These are phyloP conservation scores for Pleurostoma richardsiae DNA, from an alignment of 2,329 filamentous ascomycete genomes.

Conservation along the genomic window DNA sequence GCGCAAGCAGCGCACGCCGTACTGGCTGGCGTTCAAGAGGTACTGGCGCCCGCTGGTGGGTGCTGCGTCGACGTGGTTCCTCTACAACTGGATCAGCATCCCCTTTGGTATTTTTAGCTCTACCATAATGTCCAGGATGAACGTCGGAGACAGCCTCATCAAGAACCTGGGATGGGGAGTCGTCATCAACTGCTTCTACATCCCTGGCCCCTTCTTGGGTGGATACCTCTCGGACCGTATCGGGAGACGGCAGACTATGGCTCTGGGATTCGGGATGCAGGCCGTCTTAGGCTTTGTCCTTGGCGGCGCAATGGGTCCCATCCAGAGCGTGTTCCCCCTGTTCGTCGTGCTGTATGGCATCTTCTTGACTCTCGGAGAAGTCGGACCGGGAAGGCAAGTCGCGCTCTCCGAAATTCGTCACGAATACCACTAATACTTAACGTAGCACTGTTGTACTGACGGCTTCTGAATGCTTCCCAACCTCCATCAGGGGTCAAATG, in stretches of 20 bases:
- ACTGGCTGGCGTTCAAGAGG: constrained; percentile 37
- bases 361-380: constrained; percentile 41
- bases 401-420: background rate
- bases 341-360: constrained; percentile 47
- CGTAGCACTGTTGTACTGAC: constrained; percentile 29
- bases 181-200: constrained; percentile 44
- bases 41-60: constrained; percentile 46
- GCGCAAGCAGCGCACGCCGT: constrained; percentile 38
- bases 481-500: constrained; percentile 42
- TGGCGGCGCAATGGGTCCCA: constrained; percentile 36
- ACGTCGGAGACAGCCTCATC: constrained; percentile 31
- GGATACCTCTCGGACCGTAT: constrained; percentile 43
- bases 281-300: constrained; percentile 43
- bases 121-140: constrained; percentile 40
- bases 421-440: background rate
- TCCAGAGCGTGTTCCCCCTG: constrained; percentile 40
- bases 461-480: constrained; percentile 43
- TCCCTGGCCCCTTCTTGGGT: constrained; percentile 41
- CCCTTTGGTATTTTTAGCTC: constrained; percentile 51
- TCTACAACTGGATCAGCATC: constrained; percentile 49
- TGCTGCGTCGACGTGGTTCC: constrained; percentile 43
- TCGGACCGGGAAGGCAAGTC: constrained; percentile 39
- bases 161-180: constrained; percentile 38
- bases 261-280: constrained; percentile 39
- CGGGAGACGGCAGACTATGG: constrained; percentile 44